phyloP scores from a whole-genome alignment of 305 asterid genomes.

The Fraxinus baroniana region DNA sequence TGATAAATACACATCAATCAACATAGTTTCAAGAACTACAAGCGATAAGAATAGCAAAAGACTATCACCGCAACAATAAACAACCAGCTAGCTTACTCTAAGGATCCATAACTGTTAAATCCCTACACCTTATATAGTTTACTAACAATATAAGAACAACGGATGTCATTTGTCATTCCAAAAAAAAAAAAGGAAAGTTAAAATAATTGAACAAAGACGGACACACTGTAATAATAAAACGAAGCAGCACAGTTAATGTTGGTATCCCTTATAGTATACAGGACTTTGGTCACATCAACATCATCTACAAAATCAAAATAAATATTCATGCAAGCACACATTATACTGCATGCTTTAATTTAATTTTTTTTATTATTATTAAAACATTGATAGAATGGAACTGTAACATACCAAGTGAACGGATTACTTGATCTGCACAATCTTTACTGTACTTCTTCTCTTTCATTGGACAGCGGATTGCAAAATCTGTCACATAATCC shows the following conservation, averaged over 20 bases:
- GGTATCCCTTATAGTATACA: not conserved
- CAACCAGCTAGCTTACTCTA: not conserved
- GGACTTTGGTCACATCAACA: not conserved
- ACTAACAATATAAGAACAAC: not conserved
- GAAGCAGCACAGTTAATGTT: constrained; percentile 2
- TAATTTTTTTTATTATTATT: not conserved
- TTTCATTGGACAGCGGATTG: constrained; percentile 93
- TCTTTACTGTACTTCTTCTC: constrained; percentile 80
- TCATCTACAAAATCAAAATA: not conserved
- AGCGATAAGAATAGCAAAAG: not conserved
- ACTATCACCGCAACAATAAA: not conserved
- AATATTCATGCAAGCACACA: constrained; percentile 3
- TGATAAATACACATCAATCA: not conserved
- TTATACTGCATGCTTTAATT: not conserved
- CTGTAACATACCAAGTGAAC: constrained; percentile 67
- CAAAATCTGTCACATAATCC: constrained; percentile 92
- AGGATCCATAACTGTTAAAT: not conserved
- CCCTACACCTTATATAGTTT: not conserved
- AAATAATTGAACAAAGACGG: not conserved
- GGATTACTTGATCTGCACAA: constrained; percentile 85
- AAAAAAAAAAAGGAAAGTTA: not conserved
- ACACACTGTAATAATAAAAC: not conserved
- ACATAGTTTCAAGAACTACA: not conserved
- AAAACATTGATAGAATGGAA: not conserved
- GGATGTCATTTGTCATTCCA: not conserved